phyloP scores from a whole-genome alignment of 208 protist species.

The Angomonas deanei region DNA sequence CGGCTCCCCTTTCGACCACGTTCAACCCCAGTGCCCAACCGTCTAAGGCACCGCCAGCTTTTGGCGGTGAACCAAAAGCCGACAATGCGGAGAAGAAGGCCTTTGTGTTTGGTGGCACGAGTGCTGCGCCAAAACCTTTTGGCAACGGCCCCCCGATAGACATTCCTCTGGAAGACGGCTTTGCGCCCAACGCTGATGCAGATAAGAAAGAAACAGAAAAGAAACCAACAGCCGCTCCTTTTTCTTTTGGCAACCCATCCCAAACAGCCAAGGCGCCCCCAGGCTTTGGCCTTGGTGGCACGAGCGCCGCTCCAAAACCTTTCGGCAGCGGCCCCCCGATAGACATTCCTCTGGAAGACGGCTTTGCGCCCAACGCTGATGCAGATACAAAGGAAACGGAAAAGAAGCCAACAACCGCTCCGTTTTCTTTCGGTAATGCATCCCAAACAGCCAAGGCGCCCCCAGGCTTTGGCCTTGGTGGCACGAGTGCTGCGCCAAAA shows the following conservation, averaged over 20 bases:
- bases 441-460: too few species aligned
- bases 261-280: too few species aligned
- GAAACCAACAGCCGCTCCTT: not conserved
- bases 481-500: not conserved
- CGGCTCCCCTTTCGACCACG: too few species aligned
- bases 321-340: constrained; percentile 16
- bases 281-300: not conserved
- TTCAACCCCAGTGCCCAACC: too few species aligned
- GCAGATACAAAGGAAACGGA: constrained; percentile 26
- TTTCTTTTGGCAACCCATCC: not conserved
- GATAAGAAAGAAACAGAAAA: constrained; percentile 23
- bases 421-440: not conserved
- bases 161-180: constrained; percentile 39
- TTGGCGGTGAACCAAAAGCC: too few species aligned
- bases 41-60: too few species aligned
- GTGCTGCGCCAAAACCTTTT: constrained; percentile 3
- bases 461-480: too few species aligned
- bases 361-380: constrained; percentile 46
- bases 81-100: not conserved
- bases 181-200: constrained; percentile 38
- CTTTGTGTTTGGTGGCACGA: not conserved
- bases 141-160: constrained; percentile 17
- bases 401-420: not conserved
- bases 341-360: constrained; percentile 33
- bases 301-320: not conserved